These are phyloP conservation scores for Chaetomiaceae sp. DNA, from an alignment of 2,329 filamentous ascomycete genomes.

Conservation along the genomic window DNA sequence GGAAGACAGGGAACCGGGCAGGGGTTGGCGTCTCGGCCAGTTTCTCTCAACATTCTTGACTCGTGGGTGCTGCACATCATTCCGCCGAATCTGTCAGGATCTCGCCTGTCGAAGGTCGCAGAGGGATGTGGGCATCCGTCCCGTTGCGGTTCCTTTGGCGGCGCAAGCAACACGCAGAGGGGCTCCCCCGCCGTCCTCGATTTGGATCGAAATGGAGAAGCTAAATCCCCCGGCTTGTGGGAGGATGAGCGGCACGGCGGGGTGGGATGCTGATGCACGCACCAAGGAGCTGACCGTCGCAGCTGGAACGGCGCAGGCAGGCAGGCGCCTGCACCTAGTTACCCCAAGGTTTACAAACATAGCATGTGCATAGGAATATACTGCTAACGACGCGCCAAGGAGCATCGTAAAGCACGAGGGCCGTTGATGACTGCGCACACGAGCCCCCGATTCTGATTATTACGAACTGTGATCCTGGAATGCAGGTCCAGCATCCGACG, in stretches of 20 bases:
- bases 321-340: not conserved
- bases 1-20: slow-evolving; percentile 15
- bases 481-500: slow-evolving; percentile 21
- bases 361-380: too few species aligned
- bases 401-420: too few species aligned
- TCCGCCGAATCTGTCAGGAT: slow-evolving; percentile 19
- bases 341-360: too few species aligned
- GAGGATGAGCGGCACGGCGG: not conserved
- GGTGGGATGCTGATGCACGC: not conserved
- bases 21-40: slow-evolving; percentile 19
- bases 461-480: slow-evolving; percentile 14
- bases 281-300: not conserved
- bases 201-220: not conserved
- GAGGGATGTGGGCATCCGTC: slow-evolving; percentile 7
- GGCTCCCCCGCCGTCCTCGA: not conserved
- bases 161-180: slow-evolving; percentile 5
- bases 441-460: not conserved
- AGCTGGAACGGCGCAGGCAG: not conserved
- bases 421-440: not conserved
- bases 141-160: slow-evolving; percentile 1
- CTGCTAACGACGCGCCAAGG: too few species aligned
- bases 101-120: not conserved
- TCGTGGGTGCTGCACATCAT: slow-evolving; percentile 29
- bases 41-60: slow-evolving; percentile 25
- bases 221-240: not conserved